phyloP scores from a whole-genome alignment of 371 early-diverging fungal genomes.

The Rhizopus stolonifer region DNA sequence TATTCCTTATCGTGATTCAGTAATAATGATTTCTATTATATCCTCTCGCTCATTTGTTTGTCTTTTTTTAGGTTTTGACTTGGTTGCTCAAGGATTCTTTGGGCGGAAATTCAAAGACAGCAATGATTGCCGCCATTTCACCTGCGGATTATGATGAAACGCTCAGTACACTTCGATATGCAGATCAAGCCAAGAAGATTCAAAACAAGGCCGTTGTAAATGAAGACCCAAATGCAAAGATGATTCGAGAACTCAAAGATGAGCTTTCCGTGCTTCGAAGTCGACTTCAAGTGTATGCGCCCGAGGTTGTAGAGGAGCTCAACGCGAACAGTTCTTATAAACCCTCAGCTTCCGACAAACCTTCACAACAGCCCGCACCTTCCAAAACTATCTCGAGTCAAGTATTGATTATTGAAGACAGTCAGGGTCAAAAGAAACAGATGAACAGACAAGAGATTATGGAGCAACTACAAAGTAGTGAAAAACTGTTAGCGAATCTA shows the following conservation, averaged over 20 bases:
- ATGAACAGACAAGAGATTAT: constrained; percentile 62
- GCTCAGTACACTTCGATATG: constrained; percentile 93
- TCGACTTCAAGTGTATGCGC: constrained; percentile 64
- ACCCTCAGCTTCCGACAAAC: constrained; percentile 9
- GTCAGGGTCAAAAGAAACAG: constrained; percentile 45
- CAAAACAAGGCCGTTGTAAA: constrained; percentile 92
- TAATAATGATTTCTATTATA: constrained; percentile 7
- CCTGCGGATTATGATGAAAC: constrained; percentile 87
- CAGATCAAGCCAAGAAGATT: constrained; percentile 92
- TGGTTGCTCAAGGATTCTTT: constrained; percentile 94
- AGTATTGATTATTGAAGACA: constrained; percentile 27
- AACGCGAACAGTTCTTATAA: constrained; percentile 10
- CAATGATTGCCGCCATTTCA: constrained; percentile 90
- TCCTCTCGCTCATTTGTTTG: background rate
- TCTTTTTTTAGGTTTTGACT: constrained; percentile 64
- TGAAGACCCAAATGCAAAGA: constrained; percentile 83
- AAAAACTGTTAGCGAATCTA: constrained; percentile 84
- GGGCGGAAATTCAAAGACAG: constrained; percentile 92
- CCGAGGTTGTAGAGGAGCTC: constrained; percentile 45
- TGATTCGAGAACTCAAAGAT: constrained; percentile 85
- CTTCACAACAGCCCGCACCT: constrained; percentile 26
- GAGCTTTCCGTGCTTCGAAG: constrained; percentile 74
- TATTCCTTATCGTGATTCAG: constrained; percentile 90
- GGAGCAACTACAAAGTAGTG: constrained; percentile 82
- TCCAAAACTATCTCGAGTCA: constrained; percentile 1